Evolutionary conservation across 371 early-diverging fungal species (phyloP).

Genomic region (Syncephalastrum monosporum): DNA sequence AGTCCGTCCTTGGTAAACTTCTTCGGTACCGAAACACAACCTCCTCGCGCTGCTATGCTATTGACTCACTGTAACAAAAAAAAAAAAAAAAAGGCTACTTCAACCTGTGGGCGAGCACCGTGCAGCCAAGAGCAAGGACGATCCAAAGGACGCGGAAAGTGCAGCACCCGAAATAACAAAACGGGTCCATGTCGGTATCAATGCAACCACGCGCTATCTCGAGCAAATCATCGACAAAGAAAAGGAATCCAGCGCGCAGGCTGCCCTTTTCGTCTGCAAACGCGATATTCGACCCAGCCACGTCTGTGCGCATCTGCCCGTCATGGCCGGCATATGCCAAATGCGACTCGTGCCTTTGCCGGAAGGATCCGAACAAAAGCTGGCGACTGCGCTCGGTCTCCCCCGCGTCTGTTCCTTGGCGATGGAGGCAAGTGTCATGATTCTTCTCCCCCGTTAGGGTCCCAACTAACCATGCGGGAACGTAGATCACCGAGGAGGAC

Average conservation of each 20-base stretch:
- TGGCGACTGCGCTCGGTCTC: constrained; percentile 21
- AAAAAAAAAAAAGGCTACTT: constrained; percentile 3
- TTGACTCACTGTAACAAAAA: constrained; percentile 1
- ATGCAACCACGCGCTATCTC: constrained; percentile 28
- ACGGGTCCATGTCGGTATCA: constrained; percentile 31
- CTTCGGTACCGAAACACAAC: constrained; percentile 19
- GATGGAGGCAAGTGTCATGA: constrained; percentile 19
- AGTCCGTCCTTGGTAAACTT: constrained; percentile 20
- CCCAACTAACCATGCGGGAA: too few species aligned
- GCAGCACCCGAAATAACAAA: constrained; percentile 20
- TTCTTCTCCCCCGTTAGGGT: too few species aligned
- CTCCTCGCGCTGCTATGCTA: too few species aligned
- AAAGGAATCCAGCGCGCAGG: not conserved
- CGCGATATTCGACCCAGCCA: constrained; percentile 36
- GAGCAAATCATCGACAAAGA: constrained; percentile 17
- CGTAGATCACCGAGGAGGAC: constrained; percentile 18
- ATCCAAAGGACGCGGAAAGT: not conserved
- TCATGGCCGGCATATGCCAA: constrained; percentile 33
- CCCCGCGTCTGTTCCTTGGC: constrained; percentile 19
- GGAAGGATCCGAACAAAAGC: constrained; percentile 20
- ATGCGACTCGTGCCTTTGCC: constrained; percentile 30
- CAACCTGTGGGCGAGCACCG: constrained; percentile 24
- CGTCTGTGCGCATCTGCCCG: constrained; percentile 31
- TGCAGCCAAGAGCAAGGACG: constrained; percentile 7
- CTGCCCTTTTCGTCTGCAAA: constrained; percentile 36